phyloP scores from a whole-genome alignment of 306 rosid genomes.

The Gleditsia sinensis region DNA sequence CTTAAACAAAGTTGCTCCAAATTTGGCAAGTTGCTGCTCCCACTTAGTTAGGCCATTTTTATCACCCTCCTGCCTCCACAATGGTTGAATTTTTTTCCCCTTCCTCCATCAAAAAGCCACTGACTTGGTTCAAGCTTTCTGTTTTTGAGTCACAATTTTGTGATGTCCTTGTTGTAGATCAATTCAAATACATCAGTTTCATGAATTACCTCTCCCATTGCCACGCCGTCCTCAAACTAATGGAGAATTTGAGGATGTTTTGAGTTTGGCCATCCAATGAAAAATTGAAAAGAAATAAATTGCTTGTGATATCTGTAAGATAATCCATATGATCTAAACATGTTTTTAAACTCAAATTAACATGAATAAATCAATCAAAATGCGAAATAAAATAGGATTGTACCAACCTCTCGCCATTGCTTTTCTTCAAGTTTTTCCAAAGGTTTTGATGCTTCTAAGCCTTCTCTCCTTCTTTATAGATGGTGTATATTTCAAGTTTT shows the following conservation, averaged over 20 bases:
- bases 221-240: background rate
- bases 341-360: too few relatives aligned
- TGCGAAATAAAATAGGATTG: too few relatives aligned
- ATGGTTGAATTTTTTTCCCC: background rate
- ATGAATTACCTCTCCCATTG: background rate
- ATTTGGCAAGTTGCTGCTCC: background rate
- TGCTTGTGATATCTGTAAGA: background rate
- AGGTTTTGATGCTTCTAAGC: too few relatives aligned
- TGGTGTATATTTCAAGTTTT: too few relatives aligned
- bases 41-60: background rate
- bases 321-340: too few relatives aligned
- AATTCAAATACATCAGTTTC: constrained; percentile 3
- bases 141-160: background rate
- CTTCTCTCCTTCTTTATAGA: too few relatives aligned
- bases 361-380: too few relatives aligned
- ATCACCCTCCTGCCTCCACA: background rate
- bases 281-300: background rate
- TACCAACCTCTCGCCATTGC: too few relatives aligned
- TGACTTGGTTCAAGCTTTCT: background rate
- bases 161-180: background rate
- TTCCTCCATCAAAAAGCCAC: background rate
- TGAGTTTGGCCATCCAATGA: background rate
- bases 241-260: background rate
- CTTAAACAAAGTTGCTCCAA: too few relatives aligned
- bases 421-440: too few relatives aligned